Evolutionary conservation across 805 yeast genomes (phyloP).

Genomic region (Candida arabinofermentans): DNA sequence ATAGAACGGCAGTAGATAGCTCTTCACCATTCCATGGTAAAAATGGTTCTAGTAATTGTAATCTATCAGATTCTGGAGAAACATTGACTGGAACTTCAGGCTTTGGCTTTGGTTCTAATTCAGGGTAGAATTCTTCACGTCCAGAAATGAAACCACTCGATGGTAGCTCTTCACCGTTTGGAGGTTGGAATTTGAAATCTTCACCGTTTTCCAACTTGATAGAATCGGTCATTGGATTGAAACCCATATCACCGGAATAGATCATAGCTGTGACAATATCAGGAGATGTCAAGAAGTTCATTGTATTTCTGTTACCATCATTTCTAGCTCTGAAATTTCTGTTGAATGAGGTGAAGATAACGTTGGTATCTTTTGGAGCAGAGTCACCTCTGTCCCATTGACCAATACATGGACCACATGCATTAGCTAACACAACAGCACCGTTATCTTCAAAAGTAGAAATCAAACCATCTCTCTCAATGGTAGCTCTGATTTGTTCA

Average conservation of each 20-base stretch:
- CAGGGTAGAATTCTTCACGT: conserved; percentile 54
- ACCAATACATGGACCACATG: conserved; percentile 99
- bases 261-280: conserved; percentile 95
- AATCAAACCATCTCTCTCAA: conserved; percentile 92
- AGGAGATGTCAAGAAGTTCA: conserved; percentile 96
- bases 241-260: conserved; percentile 92
- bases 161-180: conserved; percentile 90
- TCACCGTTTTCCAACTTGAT: conserved; percentile 86
- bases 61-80: conserved; percentile 86
- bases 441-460: conserved; percentile 87
- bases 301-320: conserved; percentile 96
- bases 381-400: conserved; percentile 95
- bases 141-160: conserved; percentile 87
- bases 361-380: conserved; percentile 90
- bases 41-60: conserved; percentile 89
- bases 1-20: conserved; percentile 64
- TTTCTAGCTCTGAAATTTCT: conserved; percentile 97
- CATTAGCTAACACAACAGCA: conserved; percentile 92
- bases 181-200: conserved; percentile 84
- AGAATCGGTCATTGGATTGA: conserved; percentile 92
- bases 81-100: conserved; percentile 48
- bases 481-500: conserved; percentile 97
- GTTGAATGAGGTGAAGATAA: conserved; percentile 95
- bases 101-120: conserved; percentile 48
- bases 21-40: conserved; percentile 84